Percentiles rank a stretch among this genome's conserved stretches.
Evolutionary conservation across 2,329 filamentous ascomycete species (phyloP).

Genomic region (Hymenotorrendiella dingleyae): DNA sequence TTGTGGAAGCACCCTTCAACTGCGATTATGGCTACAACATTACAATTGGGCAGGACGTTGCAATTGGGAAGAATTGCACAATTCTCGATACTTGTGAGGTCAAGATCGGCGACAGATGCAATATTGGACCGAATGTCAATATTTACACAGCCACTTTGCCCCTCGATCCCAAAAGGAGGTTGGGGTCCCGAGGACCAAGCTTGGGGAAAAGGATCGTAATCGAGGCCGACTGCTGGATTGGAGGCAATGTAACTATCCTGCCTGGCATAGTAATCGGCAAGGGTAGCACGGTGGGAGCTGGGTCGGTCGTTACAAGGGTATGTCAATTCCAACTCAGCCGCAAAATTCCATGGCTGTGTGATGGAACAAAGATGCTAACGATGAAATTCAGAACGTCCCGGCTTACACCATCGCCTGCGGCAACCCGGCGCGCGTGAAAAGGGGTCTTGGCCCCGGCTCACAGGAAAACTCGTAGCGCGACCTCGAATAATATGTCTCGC

Average conservation of each 20-base stretch:
- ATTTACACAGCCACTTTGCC: constrained; percentile 72
- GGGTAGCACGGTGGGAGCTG: constrained; percentile 46
- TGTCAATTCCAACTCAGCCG: constrained; percentile 23
- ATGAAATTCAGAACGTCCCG: constrained; percentile 27
- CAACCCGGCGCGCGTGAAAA: constrained; percentile 30
- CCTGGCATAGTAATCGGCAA: constrained; percentile 48
- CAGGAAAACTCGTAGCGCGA: constrained; percentile 6
- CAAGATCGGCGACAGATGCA: constrained; percentile 69
- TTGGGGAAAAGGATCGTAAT: constrained; percentile 68
- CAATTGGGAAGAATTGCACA: constrained; percentile 76
- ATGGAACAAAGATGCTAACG: not conserved
- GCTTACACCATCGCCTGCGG: constrained; percentile 30
- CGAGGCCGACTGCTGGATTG: constrained; percentile 65
- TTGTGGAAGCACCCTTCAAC: constrained; percentile 81
- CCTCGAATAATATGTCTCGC: too few relatives aligned
- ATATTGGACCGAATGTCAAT: constrained; percentile 79
- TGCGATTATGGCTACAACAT: constrained; percentile 98
- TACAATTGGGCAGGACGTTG: constrained; percentile 75
- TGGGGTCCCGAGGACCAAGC: constrained; percentile 68
- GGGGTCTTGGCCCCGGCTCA: constrained; percentile 23
- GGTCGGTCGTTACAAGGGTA: constrained; percentile 49
- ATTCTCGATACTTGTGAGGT: constrained; percentile 84
- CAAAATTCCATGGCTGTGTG: not conserved
- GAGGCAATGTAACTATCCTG: constrained; percentile 54
- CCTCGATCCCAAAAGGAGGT: constrained; percentile 65